These are phyloP conservation scores for Sequoia sempervirens DNA, from an alignment of 75 land plant species.

Conservation along the genomic window DNA sequence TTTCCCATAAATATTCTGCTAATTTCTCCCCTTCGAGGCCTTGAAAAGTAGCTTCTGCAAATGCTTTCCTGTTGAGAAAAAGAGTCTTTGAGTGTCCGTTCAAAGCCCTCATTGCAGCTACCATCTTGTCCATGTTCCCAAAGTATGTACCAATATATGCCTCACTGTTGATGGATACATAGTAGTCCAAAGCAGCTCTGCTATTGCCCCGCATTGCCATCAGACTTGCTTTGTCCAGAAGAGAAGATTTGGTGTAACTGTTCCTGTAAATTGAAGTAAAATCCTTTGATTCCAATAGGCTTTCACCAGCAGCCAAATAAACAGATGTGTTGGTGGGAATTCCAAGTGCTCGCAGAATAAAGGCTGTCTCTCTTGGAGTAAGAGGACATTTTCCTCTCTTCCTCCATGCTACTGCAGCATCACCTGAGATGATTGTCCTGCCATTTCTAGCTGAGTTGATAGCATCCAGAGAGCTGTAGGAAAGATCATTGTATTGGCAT, in stretches of 20 bases:
- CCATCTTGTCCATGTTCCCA: slow-evolving; percentile 99
- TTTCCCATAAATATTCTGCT: slow-evolving; percentile 46
- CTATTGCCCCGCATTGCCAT: slow-evolving; percentile 70
- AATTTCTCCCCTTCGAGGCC: slow-evolving; percentile 47
- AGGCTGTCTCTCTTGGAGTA: slow-evolving; percentile 73
- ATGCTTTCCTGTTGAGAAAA: slow-evolving; percentile 58
- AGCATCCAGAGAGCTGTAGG: slow-evolving; percentile 47
- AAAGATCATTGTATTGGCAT: slow-evolving; percentile 60
- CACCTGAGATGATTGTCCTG: slow-evolving; percentile 61
- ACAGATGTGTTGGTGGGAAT: slow-evolving; percentile 66
- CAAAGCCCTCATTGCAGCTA: slow-evolving; percentile 73
- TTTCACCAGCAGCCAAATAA: slow-evolving; percentile 87
- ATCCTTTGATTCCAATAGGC: slow-evolving; percentile 61
- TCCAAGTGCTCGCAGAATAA: slow-evolving; percentile 61
- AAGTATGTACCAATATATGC: slow-evolving; percentile 84
- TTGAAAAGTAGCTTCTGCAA: slow-evolving; percentile 28
- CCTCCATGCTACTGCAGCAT: slow-evolving; percentile 62
- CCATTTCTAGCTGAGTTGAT: slow-evolving; percentile 65
- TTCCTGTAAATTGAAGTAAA: slow-evolving; percentile 64
- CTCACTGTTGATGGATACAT: slow-evolving; percentile 79
- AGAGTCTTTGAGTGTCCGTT: slow-evolving; percentile 50
- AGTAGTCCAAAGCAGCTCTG: slow-evolving; percentile 89
- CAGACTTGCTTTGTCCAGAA: slow-evolving; percentile 51
- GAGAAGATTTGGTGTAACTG: slow-evolving; percentile 50
- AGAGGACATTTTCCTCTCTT: slow-evolving; percentile 90